Percentiles rank a stretch among this genome's conserved stretches.
phyloP scores from a whole-genome alignment of 768 basidiomycete species.

The Tylopilus subfusipes region DNA sequence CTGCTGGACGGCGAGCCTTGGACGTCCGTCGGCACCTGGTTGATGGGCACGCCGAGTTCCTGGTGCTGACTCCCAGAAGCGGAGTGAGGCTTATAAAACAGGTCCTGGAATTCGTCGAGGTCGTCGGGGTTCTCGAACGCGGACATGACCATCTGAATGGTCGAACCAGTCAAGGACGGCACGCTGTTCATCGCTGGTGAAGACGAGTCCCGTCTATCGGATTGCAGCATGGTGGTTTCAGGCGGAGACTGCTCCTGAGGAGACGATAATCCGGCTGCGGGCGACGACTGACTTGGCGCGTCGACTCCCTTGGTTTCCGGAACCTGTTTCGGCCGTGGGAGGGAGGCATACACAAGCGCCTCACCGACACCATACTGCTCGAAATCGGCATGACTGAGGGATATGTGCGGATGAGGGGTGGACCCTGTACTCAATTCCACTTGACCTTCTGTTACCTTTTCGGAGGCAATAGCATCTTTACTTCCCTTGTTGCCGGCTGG shows the following conservation, averaged over 20 bases:
- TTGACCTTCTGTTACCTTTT: neutral
- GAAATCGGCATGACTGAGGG: constrained; percentile 30
- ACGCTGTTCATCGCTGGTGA: constrained; percentile 5
- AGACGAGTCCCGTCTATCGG: constrained; percentile 36
- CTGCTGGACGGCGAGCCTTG: constrained; percentile 32
- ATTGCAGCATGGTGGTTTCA: constrained; percentile 17
- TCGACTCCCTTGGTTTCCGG: neutral
- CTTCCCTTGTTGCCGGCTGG: neutral
- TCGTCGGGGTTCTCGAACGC: constrained; percentile 60
- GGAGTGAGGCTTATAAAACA: constrained; percentile 58
- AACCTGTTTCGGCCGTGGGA: neutral
- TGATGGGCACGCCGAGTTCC: constrained; percentile 3
- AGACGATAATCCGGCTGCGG: neutral
- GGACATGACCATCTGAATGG: constrained; percentile 34
- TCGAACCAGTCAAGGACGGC: constrained; percentile 37
- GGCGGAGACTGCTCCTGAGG: neutral
- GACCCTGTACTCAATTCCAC: neutral
- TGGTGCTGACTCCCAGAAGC: neutral
- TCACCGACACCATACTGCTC: constrained; percentile 62
- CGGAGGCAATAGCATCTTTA: neutral
- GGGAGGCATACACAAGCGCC: constrained; percentile 49
- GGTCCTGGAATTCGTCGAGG: constrained; percentile 68
- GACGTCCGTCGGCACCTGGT: constrained; percentile 30
- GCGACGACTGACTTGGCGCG: neutral
- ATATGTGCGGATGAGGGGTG: constrained; percentile 17